A percentile compares a stretch with the other conserved stretches of the same genome.
These are phyloP conservation scores for Fusarium neocosmosporiellum DNA, from an alignment of 2,329 filamentous ascomycete genomes.

Conservation along the genomic window DNA sequence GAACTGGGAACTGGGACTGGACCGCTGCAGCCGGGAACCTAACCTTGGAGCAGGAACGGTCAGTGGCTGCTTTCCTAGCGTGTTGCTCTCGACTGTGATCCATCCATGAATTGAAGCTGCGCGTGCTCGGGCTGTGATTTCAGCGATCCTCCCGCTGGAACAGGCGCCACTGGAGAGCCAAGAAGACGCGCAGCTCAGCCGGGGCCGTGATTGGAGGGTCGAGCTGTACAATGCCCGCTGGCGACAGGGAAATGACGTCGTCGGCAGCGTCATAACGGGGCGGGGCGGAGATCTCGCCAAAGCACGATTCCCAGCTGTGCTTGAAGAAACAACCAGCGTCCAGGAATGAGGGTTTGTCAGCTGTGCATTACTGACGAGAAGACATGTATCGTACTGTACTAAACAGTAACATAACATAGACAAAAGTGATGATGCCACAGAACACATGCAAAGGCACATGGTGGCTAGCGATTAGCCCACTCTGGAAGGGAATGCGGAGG, in stretches of 20 bases:
- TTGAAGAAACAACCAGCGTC: no score
- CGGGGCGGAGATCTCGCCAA: slow-evolving; percentile 34
- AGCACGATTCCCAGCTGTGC: slow-evolving; percentile 18
- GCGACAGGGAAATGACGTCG: slow-evolving; percentile 40
- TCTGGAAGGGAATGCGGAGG: neutral
- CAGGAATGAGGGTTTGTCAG: slow-evolving; percentile 19
- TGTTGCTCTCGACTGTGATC: neutral
- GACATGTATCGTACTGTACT: neutral
- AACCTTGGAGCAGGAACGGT: slow-evolving; percentile 29
- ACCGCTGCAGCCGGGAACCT: slow-evolving; percentile 16
- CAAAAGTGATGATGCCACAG: slow-evolving; percentile 33
- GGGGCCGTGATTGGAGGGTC: slow-evolving; percentile 15
- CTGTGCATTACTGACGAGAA: neutral
- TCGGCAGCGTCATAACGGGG: slow-evolving; percentile 44
- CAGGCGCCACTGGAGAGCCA: slow-evolving; percentile 27
- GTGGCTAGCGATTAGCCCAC: slow-evolving; percentile 1
- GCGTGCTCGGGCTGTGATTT: slow-evolving; percentile 21
- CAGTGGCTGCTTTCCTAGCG: slow-evolving; percentile 8
- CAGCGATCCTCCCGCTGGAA: slow-evolving; percentile 34
- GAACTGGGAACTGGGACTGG: slow-evolving; percentile 4
- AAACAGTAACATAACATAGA: neutral
- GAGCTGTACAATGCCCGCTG: slow-evolving; percentile 10
- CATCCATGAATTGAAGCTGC: neutral
- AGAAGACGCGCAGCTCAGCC: slow-evolving; percentile 7
- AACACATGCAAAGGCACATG: slow-evolving; percentile 20